A percentile compares a stretch with the other conserved stretches of the same genome.
These are phyloP conservation scores for Gypsophila paniculata DNA, from an alignment of 179 eudicot species.

Conservation along the genomic window DNA sequence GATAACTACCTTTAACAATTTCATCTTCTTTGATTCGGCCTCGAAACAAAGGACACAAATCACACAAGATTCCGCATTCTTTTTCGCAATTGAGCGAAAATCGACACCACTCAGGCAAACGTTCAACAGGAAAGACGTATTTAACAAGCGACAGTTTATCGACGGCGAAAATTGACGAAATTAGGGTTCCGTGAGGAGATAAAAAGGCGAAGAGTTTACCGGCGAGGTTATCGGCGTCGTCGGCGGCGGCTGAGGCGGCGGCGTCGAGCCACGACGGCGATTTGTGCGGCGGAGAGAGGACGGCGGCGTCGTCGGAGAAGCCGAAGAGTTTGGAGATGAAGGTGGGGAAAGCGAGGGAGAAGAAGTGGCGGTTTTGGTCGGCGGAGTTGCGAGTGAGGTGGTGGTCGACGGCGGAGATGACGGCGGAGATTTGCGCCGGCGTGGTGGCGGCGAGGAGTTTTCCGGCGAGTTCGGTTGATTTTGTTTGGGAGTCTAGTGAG, in stretches of 20 bases:
- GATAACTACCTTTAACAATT: constrained; percentile 31
- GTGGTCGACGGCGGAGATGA: constrained; percentile 43
- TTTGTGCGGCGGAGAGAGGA: constrained; percentile 34
- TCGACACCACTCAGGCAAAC: constrained; percentile 82
- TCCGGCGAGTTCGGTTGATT: constrained; percentile 61
- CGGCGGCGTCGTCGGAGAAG: constrained; percentile 59
- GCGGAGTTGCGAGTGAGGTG: constrained; percentile 55
- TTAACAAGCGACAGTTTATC: constrained; percentile 70
- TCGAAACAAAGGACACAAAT: constrained; percentile 62
- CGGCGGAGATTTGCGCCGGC: constrained; percentile 54
- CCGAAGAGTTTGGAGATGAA: constrained; percentile 70
- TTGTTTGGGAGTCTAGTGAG: constrained; percentile 56
- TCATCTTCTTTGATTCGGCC: constrained; percentile 54
- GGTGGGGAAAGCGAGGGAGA: constrained; percentile 67
- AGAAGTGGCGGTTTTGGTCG: constrained; percentile 70
- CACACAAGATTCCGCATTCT: constrained; percentile 43
- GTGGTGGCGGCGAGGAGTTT: constrained; percentile 46
- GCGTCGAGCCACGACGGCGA: constrained; percentile 56
- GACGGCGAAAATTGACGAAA: constrained; percentile 57
- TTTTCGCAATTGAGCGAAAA: constrained; percentile 48
- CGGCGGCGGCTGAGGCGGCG: constrained; percentile 31
- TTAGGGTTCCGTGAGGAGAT: constrained; percentile 58
- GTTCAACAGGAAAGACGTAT: constrained; percentile 69
- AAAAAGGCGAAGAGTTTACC: constrained; percentile 48
- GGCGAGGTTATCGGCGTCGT: constrained; percentile 39